These are phyloP conservation scores for Psilocybe cubensis DNA, from an alignment of 768 basidiomycete genomes.

Conservation along the genomic window DNA sequence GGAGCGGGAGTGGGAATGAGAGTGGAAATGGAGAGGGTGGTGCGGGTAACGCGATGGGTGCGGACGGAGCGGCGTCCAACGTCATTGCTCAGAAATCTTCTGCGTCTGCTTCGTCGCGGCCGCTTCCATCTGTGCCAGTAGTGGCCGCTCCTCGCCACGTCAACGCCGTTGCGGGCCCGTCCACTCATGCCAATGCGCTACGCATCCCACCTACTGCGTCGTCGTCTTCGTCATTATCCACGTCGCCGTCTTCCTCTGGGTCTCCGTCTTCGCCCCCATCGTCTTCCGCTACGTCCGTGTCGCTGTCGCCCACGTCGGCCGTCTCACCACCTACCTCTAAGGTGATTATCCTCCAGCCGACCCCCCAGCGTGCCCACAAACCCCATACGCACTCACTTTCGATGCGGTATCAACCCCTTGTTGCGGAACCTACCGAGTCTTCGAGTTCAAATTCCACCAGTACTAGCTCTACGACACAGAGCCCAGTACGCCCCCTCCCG, in stretches of 20 bases:
- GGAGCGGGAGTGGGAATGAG: no score
- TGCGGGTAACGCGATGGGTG: neutral
- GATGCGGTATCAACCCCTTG: conserved; percentile 32
- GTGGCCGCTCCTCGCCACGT: no score
- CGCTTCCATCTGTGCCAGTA: conserved; percentile 27
- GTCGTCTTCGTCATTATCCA: no score
- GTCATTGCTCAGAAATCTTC: no score
- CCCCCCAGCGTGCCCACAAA: conserved; percentile 15
- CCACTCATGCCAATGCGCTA: conserved; percentile 9
- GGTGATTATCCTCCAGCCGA: conserved; percentile 22
- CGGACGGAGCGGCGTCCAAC: conserved; percentile 1
- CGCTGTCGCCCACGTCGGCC: conserved; percentile 6
- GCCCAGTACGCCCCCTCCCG: conserved; percentile 25
- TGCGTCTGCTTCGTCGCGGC: conserved; percentile 25
- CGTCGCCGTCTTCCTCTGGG: neutral
- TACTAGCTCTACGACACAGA: conserved; percentile 11
- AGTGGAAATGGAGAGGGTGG: no score
- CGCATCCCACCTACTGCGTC: no score
- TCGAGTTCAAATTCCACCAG: conserved; percentile 6
- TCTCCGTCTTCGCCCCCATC: neutral
- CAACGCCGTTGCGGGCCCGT: conserved; percentile 2
- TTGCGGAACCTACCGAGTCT: conserved; percentile 19
- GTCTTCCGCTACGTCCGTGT: no score
- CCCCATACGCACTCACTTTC: conserved; percentile 19
- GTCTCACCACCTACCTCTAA: conserved; percentile 19